These are phyloP conservation scores for Lentinus tigrinus DNA, from an alignment of 768 basidiomycete species.

Conservation along the genomic window DNA sequence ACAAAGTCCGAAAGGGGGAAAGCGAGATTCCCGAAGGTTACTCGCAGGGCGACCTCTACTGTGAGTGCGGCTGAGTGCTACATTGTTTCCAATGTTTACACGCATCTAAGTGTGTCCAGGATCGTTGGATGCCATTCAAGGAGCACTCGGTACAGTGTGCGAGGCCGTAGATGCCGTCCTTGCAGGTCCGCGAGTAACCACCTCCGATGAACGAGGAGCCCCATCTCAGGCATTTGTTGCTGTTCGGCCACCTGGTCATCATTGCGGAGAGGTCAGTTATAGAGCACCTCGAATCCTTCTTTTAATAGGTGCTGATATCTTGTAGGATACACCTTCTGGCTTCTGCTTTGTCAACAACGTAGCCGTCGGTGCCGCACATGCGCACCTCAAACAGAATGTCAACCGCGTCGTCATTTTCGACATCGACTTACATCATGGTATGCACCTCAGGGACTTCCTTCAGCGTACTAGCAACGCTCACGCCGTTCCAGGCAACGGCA, in stretches of 20 bases:
- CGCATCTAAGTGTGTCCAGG: slow-evolving; percentile 66
- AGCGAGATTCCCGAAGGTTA: slow-evolving; percentile 76
- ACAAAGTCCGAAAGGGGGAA: slow-evolving; percentile 57
- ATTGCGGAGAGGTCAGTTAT: slow-evolving; percentile 67
- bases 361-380: slow-evolving; percentile 85
- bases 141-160: slow-evolving; percentile 80
- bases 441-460: slow-evolving; percentile 6
- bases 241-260: slow-evolving; percentile 90
- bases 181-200: background rate
- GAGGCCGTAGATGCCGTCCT: slow-evolving; percentile 81
- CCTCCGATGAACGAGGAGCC: background rate
- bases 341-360: slow-evolving; percentile 98
- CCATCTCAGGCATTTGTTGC: slow-evolving; percentile 67
- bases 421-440: slow-evolving; percentile 90
- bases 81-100: background rate
- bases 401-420: slow-evolving; percentile 85
- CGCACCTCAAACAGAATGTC: slow-evolving; percentile 76
- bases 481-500: slow-evolving; percentile 76
- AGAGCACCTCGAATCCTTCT: too few relatives aligned
- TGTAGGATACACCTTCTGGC: slow-evolving; percentile 71
- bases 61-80: slow-evolving; percentile 42
- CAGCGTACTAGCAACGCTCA: background rate
- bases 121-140: slow-evolving; percentile 76
- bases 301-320: background rate
- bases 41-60: slow-evolving; percentile 80